A percentile compares a stretch with the other conserved stretches of the same genome.
These are phyloP conservation scores for Seminavis robusta DNA, from an alignment of 108 stramenopile species.

Conservation along the genomic window DNA sequence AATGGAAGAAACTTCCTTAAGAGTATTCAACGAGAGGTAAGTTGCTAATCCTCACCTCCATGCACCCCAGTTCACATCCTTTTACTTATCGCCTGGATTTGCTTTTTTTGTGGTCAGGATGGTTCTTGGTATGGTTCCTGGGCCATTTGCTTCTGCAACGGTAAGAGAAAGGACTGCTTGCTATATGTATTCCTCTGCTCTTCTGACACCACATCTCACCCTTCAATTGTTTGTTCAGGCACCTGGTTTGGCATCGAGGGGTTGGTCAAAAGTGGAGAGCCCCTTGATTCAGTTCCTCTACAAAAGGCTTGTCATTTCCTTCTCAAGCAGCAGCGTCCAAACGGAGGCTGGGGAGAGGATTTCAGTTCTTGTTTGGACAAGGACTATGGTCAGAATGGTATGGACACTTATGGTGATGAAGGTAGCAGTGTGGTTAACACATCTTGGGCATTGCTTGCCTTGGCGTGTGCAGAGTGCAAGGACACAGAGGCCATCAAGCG, in stretches of 20 bases:
- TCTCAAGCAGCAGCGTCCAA: constrained; percentile 73
- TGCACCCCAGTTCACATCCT: no score
- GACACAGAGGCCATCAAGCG: constrained; percentile 73
- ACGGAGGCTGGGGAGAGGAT: constrained; percentile 99
- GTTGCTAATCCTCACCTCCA: no score
- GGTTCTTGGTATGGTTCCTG: constrained; percentile 96
- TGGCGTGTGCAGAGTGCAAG: constrained; percentile 79
- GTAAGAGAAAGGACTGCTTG: no score
- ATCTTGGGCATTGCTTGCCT: constrained; percentile 93
- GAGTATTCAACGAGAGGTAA: constrained; percentile 90
- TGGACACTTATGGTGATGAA: constrained; percentile 84
- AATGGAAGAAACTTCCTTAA: constrained; percentile 89
- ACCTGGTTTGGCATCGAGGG: constrained; percentile 98
- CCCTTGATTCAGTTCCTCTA: constrained; percentile 49
- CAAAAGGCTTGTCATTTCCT: constrained; percentile 62
- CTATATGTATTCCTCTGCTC: no score
- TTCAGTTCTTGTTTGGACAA: constrained; percentile 97
- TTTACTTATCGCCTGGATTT: no score
- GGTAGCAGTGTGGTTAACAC: constrained; percentile 97
- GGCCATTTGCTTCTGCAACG: constrained; percentile 96
- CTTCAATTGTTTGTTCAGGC: constrained; percentile 73
- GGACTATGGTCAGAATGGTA: constrained; percentile 84
- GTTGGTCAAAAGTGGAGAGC: constrained; percentile 77
- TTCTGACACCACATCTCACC: no score
- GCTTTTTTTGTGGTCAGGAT: no score